phyloP scores from a whole-genome alignment of 148 eudicot genomes.

The Rhododendron williamsianum region DNA sequence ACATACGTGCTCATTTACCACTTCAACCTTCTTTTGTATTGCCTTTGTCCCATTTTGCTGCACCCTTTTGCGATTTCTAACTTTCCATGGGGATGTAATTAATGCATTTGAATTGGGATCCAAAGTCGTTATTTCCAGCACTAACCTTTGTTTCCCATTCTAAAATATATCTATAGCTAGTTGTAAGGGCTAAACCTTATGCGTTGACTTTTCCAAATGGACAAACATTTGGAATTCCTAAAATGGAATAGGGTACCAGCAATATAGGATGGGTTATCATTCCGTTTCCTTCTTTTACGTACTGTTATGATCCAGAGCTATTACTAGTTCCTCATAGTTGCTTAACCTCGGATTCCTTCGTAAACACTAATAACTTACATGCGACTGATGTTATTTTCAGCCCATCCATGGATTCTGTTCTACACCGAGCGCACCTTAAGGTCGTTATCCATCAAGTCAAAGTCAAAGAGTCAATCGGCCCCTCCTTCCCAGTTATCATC shows the following conservation, averaged over 20 bases:
- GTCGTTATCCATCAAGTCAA: constrained; percentile 47
- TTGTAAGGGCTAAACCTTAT: neutral
- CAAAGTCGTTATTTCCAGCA: neutral
- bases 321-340: neutral
- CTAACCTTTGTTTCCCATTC: neutral
- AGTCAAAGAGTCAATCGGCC: constrained; percentile 28
- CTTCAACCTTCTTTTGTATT: neutral
- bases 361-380: neutral
- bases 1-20: neutral
- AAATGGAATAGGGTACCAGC: neutral
- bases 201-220: neutral
- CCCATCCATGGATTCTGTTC: constrained; percentile 89
- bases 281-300: neutral
- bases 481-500: constrained; percentile 20
- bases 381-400: constrained; percentile 22
- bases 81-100: neutral
- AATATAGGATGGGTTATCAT: neutral
- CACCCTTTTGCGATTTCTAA: neutral
- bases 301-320: too few relatives aligned
- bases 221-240: neutral
- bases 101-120: neutral
- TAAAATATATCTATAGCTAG: neutral
- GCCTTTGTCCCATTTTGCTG: neutral
- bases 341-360: neutral
- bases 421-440: constrained; percentile 59